Evolutionary conservation across 495 filamentous ascomycete genomes (phyloP).

Genomic region (Daldinia grandis): DNA sequence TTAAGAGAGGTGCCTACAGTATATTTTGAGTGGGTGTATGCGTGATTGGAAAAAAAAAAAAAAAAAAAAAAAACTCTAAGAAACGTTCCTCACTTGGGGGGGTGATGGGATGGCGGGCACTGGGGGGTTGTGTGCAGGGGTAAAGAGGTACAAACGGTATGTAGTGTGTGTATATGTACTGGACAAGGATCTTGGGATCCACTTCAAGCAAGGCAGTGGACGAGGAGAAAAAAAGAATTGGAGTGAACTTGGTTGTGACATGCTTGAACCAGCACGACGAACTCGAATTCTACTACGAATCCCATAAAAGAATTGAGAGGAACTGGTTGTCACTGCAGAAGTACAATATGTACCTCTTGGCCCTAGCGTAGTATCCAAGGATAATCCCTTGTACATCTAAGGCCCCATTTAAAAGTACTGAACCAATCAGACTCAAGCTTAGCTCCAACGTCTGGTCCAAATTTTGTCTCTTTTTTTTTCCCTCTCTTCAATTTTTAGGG

Average conservation of each 20-base stretch:
- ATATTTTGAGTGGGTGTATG: conserved; percentile 13
- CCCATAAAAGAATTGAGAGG: conserved; percentile 34
- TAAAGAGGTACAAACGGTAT: conserved; percentile 36
- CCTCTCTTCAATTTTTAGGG: conserved; percentile 18
- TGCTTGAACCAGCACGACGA: conserved; percentile 29
- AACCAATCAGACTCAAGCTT: conserved; percentile 28
- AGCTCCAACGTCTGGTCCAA: conserved; percentile 28
- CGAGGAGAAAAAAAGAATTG: conserved; percentile 33
- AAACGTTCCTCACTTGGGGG: conserved; percentile 36
- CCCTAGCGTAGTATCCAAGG: conserved; percentile 26
- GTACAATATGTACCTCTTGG: conserved; percentile 18
- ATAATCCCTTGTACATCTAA: conserved; percentile 35
- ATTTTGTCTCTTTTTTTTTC: conserved; percentile 26
- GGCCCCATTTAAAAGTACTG: conserved; percentile 32
- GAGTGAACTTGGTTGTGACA: conserved; percentile 30
- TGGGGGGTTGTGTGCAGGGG: conserved; percentile 22
- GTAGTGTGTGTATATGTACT: too few relatives aligned
- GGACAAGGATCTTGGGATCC: conserved; percentile 28
- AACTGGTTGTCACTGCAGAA: conserved; percentile 21
- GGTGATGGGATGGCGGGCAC: conserved; percentile 25
- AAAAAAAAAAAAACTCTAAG: conserved; percentile 37
- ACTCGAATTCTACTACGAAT: conserved; percentile 34
- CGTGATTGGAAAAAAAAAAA: conserved; percentile 18
- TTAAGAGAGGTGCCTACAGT: conserved; percentile 16
- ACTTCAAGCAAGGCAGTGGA: conserved; percentile 26